These are phyloP conservation scores for Handroanthus guayacan DNA, from an alignment of 257 asterid species.

Conservation along the genomic window DNA sequence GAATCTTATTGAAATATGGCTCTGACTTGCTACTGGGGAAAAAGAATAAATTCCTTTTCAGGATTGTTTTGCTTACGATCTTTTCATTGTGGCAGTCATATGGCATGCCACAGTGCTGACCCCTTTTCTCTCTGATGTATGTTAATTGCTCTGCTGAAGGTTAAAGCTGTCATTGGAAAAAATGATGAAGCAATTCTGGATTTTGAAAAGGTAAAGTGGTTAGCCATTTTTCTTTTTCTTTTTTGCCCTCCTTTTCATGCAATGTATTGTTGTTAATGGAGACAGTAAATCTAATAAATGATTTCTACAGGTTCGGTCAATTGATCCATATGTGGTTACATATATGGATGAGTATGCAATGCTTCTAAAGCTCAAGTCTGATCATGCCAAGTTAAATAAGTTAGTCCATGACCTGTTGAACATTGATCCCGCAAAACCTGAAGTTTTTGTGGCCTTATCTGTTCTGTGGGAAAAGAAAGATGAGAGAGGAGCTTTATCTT, in stretches of 20 bases:
- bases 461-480: constrained; percentile 96
- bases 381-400: constrained; percentile 74
- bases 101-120: constrained; percentile 21
- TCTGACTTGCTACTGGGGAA: constrained; percentile 17
- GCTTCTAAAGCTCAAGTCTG: constrained; percentile 90
- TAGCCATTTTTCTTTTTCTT: background rate
- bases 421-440: constrained; percentile 90
- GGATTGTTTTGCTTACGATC: background rate
- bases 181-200: constrained; percentile 88
- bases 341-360: constrained; percentile 99
- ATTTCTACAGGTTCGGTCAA: constrained; percentile 75
- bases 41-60: background rate
- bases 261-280: constrained; percentile 15
- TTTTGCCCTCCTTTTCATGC: background rate
- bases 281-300: constrained; percentile 30
- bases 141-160: constrained; percentile 54
- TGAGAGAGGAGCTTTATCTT: constrained; percentile 83
- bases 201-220: constrained; percentile 78
- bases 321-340: constrained; percentile 82
- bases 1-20: constrained; percentile 19
- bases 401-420: constrained; percentile 84
- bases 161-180: constrained; percentile 86
- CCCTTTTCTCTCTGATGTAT: constrained; percentile 26
- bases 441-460: constrained; percentile 91
- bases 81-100: constrained; percentile 20